These are phyloP conservation scores for Bathelium albidoporum DNA, from an alignment of 495 filamentous ascomycete species.

Conservation along the genomic window DNA sequence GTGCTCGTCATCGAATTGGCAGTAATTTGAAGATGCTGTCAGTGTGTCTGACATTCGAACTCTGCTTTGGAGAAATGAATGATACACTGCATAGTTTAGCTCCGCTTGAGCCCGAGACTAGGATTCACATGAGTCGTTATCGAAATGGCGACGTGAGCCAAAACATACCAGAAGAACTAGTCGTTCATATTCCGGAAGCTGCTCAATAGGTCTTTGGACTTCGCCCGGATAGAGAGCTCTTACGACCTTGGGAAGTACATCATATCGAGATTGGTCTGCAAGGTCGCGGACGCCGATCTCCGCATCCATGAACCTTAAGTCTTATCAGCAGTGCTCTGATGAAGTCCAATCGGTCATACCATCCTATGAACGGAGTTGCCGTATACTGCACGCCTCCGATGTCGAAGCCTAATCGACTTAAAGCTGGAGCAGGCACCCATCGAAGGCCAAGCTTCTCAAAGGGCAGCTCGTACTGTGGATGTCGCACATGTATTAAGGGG, in stretches of 20 bases:
- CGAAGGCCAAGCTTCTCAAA: conserved; percentile 22
- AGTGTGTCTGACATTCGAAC: conserved; percentile 21
- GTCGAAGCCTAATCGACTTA: conserved; percentile 25
- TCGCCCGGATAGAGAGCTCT: not conserved
- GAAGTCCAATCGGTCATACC: not conserved
- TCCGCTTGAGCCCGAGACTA: conserved; percentile 20
- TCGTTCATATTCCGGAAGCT: conserved; percentile 24
- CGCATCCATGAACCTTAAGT: conserved; percentile 11
- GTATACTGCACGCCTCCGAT: conserved; percentile 28
- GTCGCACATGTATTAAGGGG: conserved; percentile 17
- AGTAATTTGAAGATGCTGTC: conserved; percentile 24
- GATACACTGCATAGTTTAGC: conserved; percentile 23
- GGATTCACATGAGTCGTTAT: not conserved
- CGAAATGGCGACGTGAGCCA: not conserved
- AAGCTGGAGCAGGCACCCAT: conserved; percentile 22
- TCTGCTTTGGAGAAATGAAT: conserved; percentile 18
- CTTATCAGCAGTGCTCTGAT: not conserved
- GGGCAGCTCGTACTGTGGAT: conserved; percentile 16
- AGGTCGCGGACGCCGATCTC: conserved; percentile 10
- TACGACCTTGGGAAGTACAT: not conserved
- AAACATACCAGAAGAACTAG: conserved; percentile 7
- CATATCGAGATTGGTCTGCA: conserved; percentile 5
- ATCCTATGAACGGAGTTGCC: conserved; percentile 26
- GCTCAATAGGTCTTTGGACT: conserved; percentile 13
- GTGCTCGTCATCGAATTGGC: conserved; percentile 21